A percentile compares a stretch with the other conserved stretches of the same genome.
Evolutionary conservation across 768 basidiomycete genomes (phyloP).

Genomic region (Leucosporidium scottii): DNA sequence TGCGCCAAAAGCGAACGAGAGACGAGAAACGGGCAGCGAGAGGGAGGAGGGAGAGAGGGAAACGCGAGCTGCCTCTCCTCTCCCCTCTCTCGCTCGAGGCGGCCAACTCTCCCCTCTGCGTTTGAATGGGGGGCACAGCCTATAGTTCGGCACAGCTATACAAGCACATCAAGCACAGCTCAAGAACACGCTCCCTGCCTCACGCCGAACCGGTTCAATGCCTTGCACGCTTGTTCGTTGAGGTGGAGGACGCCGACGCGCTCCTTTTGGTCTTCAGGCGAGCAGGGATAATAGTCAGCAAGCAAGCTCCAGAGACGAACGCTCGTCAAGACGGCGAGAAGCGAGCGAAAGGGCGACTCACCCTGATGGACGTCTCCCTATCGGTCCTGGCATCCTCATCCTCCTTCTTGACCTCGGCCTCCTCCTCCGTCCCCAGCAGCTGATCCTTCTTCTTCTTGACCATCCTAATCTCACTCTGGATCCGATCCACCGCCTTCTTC

Average conservation of each 20-base stretch:
- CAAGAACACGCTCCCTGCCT: neutral
- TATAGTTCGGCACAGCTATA: neutral
- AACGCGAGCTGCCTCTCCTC: too few species aligned
- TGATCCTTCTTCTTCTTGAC: conserved; percentile 45
- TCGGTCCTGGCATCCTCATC: conserved; percentile 4
- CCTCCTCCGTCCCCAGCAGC: conserved; percentile 3
- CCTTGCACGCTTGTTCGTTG: conserved; percentile 3
- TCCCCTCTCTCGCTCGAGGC: too few species aligned
- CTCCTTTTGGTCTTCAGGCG: neutral
- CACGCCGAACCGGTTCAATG: too few species aligned
- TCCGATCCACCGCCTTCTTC: conserved; percentile 77
- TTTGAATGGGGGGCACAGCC: too few species aligned
- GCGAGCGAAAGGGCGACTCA: neutral
- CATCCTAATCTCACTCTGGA: conserved; percentile 75
- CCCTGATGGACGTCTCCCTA: conserved; percentile 7
- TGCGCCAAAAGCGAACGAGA: too few species aligned
- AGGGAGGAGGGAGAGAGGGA: too few species aligned
- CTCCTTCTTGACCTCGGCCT: conserved; percentile 11
- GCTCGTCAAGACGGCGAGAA: too few species aligned
- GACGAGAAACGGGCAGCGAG: too few species aligned
- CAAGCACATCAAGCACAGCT: neutral
- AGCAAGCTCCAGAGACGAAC: neutral
- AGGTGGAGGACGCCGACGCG: neutral
- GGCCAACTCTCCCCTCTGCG: too few species aligned
- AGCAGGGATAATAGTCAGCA: neutral